Evolutionary conservation across 352 stramenopile genomes (phyloP), one percentile per base, ranked within the genome.

Genomic region (Globisporangium orthogonon): DNA sequence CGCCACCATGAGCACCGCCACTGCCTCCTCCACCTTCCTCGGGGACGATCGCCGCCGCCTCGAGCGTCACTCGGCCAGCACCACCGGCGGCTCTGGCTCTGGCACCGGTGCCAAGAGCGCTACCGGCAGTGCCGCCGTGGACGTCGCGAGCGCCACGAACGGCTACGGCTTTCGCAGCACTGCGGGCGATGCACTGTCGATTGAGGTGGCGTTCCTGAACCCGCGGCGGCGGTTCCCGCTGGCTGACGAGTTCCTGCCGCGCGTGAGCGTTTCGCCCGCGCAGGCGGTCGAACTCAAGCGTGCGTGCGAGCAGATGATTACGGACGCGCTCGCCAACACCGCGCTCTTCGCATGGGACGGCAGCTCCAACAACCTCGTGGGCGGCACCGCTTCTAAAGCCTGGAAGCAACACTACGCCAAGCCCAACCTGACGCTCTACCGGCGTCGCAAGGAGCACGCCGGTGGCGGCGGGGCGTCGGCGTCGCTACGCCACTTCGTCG

Each of bases 171-270:
- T 71, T 65, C 76, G 62, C 55, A 81, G 67, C 52, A 74, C 71
- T 0, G 72, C 70, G 13, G 74, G 76, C 49, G 71, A 83, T 33
- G 65, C 76, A 52, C 66, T 84, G 39, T 84, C 76, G 40, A 87
- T 87, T 50, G 76, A 87, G 48, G 74, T 87, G 60, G 66, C 79
- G 52, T 74, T 63, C 47, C 58, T 78, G 39, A 83, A 87, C 59
- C 77, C 74, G 40, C 70, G 77, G 2, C 67, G 77, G 28, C 77
- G 77, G 7, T 87, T 87, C 60, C 77, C 77, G 17, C 66, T 87
- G 17, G 67, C 59, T 15, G 69, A 84, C 45, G 73, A 85, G 54
- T 72, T 64, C 53, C 64, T 87, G n/a, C 77, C 77, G 51, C 59
- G 60, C 35, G 74, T 80, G 14, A 48, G 65, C 48, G 58, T 87